Base-by-base conservation (phyloP, 1,284 basidiomycete species). In the Peniophora sp. region DNA sequence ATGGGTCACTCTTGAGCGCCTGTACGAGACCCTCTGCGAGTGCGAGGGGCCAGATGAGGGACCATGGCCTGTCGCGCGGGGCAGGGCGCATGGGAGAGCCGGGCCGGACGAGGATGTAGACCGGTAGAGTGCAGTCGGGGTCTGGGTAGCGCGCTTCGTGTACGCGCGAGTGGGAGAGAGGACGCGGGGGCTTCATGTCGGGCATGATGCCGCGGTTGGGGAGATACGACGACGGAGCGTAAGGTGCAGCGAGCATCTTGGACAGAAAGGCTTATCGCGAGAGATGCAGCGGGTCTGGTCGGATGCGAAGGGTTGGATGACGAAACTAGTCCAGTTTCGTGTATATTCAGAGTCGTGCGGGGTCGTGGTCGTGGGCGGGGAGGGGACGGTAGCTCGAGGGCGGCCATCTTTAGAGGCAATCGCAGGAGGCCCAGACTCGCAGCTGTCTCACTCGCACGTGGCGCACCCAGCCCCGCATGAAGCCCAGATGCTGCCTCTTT, bases 51-150 rank as follows among this genome's bases (percentile, higher is more conserved):
- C 55, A 56, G 34, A 48, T 49, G 32, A 56, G 54, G 39, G 54
- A 46, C 55, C 55, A 56, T 2, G 22, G 34, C 10, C 55, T 54
- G 24, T 55, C 54, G n/a, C 55, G 55, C 14, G 55, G 55, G 1
- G 48, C 25, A 38, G 55, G 55, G 2, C 50, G 49, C 11, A 49
- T 1, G 0, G 55, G 55, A 1, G 48, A 45, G 35, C 56, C 53
- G 1, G 51, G 49, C 5, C 47, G 48, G 2, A 56, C 55, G 51
- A 52, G 54, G 51, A 56, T 34, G 55, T 53, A 48, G 10, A 56
- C 55, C 14, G 49, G 27, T 2, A 47, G 45, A 10, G 51, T 17
- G 11, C 44, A 46, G 50, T 56, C 54, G 2, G 52, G 49, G 38
- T 56, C 55, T 8, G 55, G 55, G 48, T 52, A 56, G 49, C 44